Conservation (phyloP, 2,329 filamentous ascomycete species). For the Daldinia sp. region DNA sequence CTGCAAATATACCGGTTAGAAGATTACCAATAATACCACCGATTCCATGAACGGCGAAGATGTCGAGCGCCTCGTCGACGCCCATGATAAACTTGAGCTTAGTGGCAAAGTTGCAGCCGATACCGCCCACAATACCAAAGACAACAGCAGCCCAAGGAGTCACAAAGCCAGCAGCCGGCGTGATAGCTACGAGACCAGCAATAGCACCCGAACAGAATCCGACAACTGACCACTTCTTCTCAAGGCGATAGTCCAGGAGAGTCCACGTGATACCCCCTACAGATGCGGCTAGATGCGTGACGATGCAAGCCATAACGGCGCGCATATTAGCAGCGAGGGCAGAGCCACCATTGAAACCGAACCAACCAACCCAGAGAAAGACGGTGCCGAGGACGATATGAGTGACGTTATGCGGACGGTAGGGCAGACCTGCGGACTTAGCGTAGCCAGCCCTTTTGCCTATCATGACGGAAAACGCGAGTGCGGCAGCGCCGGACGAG, state of each 20-base stretch:
- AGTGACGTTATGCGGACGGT: constrained; percentile 77
- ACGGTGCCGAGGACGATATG: constrained; percentile 77
- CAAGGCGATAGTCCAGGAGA: constrained; percentile 87
- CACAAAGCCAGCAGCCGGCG: constrained; percentile 82
- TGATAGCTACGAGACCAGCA: constrained; percentile 86
- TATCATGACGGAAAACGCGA: constrained; percentile 77
- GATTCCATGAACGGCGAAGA: constrained; percentile 88
- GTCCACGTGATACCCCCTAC: constrained; percentile 85
- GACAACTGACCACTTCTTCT: constrained; percentile 92
- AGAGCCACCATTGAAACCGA: constrained; percentile 92
- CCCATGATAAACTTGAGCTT: constrained; percentile 80
- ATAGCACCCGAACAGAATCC: constrained; percentile 93
- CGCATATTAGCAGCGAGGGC: constrained; percentile 84
- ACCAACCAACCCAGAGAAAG: constrained; percentile 93
- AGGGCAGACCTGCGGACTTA: constrained; percentile 68
- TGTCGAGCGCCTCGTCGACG: constrained; percentile 87
- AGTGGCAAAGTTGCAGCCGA: constrained; percentile 84
- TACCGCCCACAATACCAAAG: constrained; percentile 66
- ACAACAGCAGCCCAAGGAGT: constrained; percentile 69
- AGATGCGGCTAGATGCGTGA: constrained; percentile 86
- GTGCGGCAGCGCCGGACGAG: constrained; percentile 73
- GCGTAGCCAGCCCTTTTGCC: constrained; percentile 72
- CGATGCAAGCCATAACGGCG: constrained; percentile 86
- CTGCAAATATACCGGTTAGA: constrained; percentile 79
- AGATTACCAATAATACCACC: constrained; percentile 84